Base-by-base conservation (phyloP, 2,329 filamentous ascomycete species). In the Ophiostoma perfectum region DNA sequence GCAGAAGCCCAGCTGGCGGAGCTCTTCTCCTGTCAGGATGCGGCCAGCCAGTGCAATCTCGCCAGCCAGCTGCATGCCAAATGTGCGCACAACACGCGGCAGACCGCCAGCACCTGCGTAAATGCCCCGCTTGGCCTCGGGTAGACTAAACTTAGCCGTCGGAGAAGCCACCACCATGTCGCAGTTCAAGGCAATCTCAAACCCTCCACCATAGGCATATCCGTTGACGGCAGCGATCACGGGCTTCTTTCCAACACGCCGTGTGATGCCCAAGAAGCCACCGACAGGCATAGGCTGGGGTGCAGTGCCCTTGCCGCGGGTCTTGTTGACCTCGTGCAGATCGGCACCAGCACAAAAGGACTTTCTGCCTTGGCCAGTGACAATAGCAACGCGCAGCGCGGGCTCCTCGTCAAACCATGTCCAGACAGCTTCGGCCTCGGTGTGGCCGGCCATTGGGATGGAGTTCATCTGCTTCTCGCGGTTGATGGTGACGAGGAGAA, bases 51-150 rank as follows among this genome's bases (percentile, higher is more conserved):
- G 79, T 16, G 87, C 88, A 77, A 93, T 86, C 78, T 93, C 90
- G 72, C 86, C 85, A 0, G 90, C 90, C 41, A 90, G 80, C 75
- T 89, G 89, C 65, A 84, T 78, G 0, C 90, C 90, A n/a, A 91
- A 80, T 12, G 84, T 86, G 68, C 87, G 81, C 14, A 85, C 82
- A 47, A 93, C 80, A 18, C 90, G 82, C 38, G 90, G 88, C 64
- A 93, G 78, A 9, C 86, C 89, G 5, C 90, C 90, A 1, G 89
- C 90, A 1, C 90, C 81, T 44, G 90, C 86, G 7, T 89, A 86
- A 14, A 92, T 88, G 8, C 90, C 90, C 64, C 88, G 83, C 71
- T 85, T 86, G 4, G 88, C 88, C 78, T 93, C 90, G 1, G 90
- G 89, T 42, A 89, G 76, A 4, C 79, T 81, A 72, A 89, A 88